phyloP scores from a whole-genome alignment of 495 filamentous ascomycete genomes.

The Aspergillus steynii region DNA sequence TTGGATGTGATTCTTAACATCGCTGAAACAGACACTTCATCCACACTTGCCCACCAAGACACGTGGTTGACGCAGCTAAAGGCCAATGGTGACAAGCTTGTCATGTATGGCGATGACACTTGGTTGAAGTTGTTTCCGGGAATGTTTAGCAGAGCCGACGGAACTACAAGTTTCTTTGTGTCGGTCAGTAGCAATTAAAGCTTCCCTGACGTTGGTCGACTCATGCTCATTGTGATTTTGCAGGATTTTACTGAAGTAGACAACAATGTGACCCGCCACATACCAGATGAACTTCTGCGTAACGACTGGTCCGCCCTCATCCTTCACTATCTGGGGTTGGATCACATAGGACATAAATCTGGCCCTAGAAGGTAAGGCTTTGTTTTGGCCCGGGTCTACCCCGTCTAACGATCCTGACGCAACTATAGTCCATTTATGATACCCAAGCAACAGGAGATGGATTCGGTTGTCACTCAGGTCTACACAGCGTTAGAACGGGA shows the following conservation, averaged over 20 bases:
- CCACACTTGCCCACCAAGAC: conserved; percentile 83
- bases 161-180: conserved; percentile 97
- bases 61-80: conserved; percentile 94
- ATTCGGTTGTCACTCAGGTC: conserved; percentile 72
- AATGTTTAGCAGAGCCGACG: conserved; percentile 81
- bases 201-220: not conserved
- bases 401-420: conserved; percentile 13
- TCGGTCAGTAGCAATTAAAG: conserved; percentile 63
- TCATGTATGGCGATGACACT: conserved; percentile 98
- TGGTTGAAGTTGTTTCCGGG: conserved; percentile 96
- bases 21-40: conserved; percentile 87
- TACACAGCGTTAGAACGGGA: conserved; percentile 72
- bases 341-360: conserved; percentile 96
- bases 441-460: conserved; percentile 94
- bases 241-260: conserved; percentile 98
- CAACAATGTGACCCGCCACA: conserved; percentile 92
- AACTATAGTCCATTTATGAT: conserved; percentile 76
- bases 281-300: conserved; percentile 69
- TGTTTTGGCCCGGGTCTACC: not conserved
- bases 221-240: too few relatives aligned
- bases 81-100: conserved; percentile 69
- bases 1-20: conserved; percentile 96
- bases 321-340: conserved; percentile 92
- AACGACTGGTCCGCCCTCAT: conserved; percentile 92
- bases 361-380: conserved; percentile 73